Evolutionary conservation across 805 yeast species (phyloP), one percentile per base, ranked within the genome.

Genomic region (Candida morakotiae): DNA sequence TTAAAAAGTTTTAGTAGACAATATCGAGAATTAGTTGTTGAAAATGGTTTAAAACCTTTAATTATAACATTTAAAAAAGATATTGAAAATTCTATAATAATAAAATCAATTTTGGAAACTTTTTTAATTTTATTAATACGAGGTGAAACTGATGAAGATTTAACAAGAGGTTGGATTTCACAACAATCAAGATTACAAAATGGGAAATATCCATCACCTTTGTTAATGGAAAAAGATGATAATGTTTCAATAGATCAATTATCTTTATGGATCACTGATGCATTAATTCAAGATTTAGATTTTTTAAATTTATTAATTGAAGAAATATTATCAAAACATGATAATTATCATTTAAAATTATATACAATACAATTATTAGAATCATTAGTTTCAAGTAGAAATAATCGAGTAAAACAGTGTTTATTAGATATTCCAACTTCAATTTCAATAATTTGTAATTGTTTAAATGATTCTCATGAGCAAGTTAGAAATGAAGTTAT

Each of bases 261-360:
- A 46, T 85, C 96, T 0, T 62, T 89, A 39, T 89, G 97, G 95
- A 85, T 93, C 22, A 87, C 98, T 0, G 98, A 93, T 60, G 97
- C 87, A 51, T 67, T 93, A 49, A 83, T 89, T 1, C 89, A 85
- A 42, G 60, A 58, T 34, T 59, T 50, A 13, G 58, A 51, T 19
- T 45, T 56, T 14, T 42, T 67, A 27, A 40, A 44, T 14, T 45
- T 55, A 26, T 42, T 68, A 25, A 43, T 67, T 28, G 57, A 60
- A 16, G 26, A 35, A 11, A 77, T 81, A 18, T 55, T 81, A 7
- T 65, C 73, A 18, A 69, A 67, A 18, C 67, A 70, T 38, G 91
- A 87, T 52, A n/a, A n/a, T n/a, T 87, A 87, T 53, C 94, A 87
- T 57, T 73, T 83, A 28, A 73, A 83, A 39, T 67, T 93, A 8